Base-by-base conservation (phyloP, 139 green algal genomes). In the Protoeuglena noctilucae region DNA sequence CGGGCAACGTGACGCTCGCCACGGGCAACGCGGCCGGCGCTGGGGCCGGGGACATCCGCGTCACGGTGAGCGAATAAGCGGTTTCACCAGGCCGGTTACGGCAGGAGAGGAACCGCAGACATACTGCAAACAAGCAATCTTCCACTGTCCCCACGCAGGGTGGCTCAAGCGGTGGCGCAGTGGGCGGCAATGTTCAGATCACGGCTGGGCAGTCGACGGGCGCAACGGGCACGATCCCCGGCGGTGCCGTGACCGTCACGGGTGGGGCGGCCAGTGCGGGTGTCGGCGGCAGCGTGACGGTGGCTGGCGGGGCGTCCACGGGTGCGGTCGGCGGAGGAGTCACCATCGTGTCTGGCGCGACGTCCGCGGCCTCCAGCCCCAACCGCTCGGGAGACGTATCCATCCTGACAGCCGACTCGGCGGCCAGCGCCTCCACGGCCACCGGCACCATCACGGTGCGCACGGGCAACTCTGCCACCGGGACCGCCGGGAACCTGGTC, bases 351-450 rank as follows among this genome's bases (percentile, higher is more conserved):
- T 26, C 19, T 25, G 52, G 52, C 27, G 7, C 34, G 34, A 19
- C 34, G 18, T 27, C 25, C 4, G 24, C n/a, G 19, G 48, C 28
- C 28, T 27, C 23, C 18, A 51, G 47, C 9, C 9, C 34, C 47
- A 58, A 16, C 21, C 47, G 57, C 5, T 41, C 26, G 6, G 50
- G 50, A 40, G 28, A 56, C 50, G 40, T 62, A n/a, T 30, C 26
- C 56, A 25, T 62, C 22, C 59, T 28, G 56, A 56, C 56, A 23
- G 46, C 21, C 14, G 26, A 62, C n/a, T 43, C 34, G 34, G 7
- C 34, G 18, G 48, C 25, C 4, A 22, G 26, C 30, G 48, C 28
- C 28, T 27, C 23, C 18, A 51, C 46, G 34, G 34, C 34, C 47
- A 58, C 22, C 21, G 57, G 57, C 5, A 23, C 26, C n/a, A 41